Percentiles rank a stretch among this genome's conserved stretches.
Evolutionary conservation across 2,329 filamentous ascomycete species (phyloP).

Genomic region (Waltergamsia citrina): DNA sequence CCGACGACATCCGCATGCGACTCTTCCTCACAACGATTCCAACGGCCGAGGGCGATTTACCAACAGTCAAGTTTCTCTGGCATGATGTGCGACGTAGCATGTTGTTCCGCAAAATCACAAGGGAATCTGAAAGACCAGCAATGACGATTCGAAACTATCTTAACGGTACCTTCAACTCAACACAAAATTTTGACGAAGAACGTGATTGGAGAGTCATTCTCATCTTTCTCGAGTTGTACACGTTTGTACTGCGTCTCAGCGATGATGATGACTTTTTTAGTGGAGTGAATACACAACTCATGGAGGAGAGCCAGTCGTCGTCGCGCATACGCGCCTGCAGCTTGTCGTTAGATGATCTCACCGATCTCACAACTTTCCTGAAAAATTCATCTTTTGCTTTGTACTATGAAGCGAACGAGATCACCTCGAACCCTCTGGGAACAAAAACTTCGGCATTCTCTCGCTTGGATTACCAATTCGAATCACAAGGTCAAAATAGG

Average conservation of each 20-base stretch:
- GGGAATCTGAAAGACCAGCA: slow-evolving; percentile 17
- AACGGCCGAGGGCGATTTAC: slow-evolving; percentile 44
- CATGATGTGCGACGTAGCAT: slow-evolving; percentile 40
- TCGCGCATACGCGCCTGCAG: slow-evolving; percentile 53
- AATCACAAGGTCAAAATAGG: background rate
- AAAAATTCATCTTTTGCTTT: slow-evolving; percentile 87
- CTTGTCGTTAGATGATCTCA: slow-evolving; percentile 61
- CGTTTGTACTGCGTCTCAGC: slow-evolving; percentile 83
- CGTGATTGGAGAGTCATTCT: slow-evolving; percentile 80
- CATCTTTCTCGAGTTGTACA: slow-evolving; percentile 89
- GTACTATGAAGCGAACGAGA: slow-evolving; percentile 71
- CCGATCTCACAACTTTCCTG: slow-evolving; percentile 68
- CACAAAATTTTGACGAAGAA: slow-evolving; percentile 15
- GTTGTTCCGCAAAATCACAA: slow-evolving; percentile 22
- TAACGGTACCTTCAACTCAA: slow-evolving; percentile 13
- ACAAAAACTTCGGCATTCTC: slow-evolving; percentile 11
- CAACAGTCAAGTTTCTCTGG: slow-evolving; percentile 66
- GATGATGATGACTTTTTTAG: slow-evolving; percentile 94
- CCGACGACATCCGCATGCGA: slow-evolving; percentile 91
- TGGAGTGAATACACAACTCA: slow-evolving; percentile 31
- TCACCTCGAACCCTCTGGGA: slow-evolving; percentile 21
- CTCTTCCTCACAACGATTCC: slow-evolving; percentile 54
- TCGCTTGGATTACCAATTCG: slow-evolving; percentile 14
- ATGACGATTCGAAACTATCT: slow-evolving; percentile 20
- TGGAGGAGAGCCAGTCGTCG: slow-evolving; percentile 26